Evolutionary conservation across 768 basidiomycete species (phyloP).

Genomic region (Erythrobasidium yunnanense): DNA sequence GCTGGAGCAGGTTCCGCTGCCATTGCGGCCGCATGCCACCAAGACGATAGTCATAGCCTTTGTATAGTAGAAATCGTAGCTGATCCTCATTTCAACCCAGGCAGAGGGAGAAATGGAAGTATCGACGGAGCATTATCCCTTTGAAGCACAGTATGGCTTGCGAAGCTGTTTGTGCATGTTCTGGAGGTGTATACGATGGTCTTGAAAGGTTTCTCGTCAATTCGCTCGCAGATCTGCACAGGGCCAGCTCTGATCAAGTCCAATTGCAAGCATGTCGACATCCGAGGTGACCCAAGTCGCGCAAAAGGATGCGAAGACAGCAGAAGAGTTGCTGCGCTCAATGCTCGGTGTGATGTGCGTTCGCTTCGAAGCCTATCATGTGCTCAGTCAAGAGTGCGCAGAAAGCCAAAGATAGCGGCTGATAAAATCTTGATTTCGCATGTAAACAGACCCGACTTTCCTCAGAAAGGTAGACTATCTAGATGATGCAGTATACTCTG

Average conservation of each 20-base stretch:
- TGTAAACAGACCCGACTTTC: slow-evolving; percentile 25
- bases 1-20: no score
- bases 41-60: no score
- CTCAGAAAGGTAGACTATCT: slow-evolving; percentile 6
- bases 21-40: no score
- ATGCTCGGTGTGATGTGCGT: slow-evolving; percentile 25
- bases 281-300: not conserved
- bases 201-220: not conserved
- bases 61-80: no score
- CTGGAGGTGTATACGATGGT: no score
- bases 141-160: no score
- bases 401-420: not conserved
- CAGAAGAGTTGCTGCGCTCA: slow-evolving; percentile 5
- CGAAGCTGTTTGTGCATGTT: no score
- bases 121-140: no score
- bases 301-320: not conserved
- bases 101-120: no score
- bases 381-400: not conserved
- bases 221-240: not conserved
- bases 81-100: no score
- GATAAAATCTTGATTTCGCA: not conserved
- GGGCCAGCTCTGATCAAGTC: not conserved
- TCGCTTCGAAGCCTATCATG: not conserved
- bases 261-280: slow-evolving; percentile 6
- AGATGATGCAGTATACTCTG: not conserved